Conservation (phyloP, 2,329 filamentous ascomycete species). For the Paraconiothyrium brasiliense region DNA sequence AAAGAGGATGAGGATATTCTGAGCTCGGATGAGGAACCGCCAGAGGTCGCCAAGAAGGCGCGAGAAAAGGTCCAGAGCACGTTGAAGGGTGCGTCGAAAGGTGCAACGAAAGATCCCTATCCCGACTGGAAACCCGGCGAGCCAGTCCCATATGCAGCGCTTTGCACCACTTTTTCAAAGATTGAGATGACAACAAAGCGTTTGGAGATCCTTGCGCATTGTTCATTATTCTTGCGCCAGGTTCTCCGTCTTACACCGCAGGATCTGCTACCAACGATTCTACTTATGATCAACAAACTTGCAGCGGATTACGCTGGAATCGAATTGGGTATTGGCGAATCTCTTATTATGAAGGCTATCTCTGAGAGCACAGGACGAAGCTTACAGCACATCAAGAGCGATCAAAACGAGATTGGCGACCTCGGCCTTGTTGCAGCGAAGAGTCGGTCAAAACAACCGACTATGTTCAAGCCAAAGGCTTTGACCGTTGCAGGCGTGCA, state of each 20-base stretch:
- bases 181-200: conserved; percentile 95
- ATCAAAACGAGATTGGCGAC: conserved; percentile 96
- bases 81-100: conserved; percentile 61
- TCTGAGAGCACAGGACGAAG: conserved; percentile 92
- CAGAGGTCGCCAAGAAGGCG: conserved; percentile 76
- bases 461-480: conserved; percentile 97
- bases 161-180: conserved; percentile 93
- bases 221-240: conserved; percentile 89
- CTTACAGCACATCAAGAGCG: conserved; percentile 87
- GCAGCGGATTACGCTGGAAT: conserved; percentile 96
- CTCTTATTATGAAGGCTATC: conserved; percentile 98
- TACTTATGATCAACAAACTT: conserved; percentile 98
- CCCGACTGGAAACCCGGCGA: conserved; percentile 92
- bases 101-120: conserved; percentile 78
- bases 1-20: conserved; percentile 53
- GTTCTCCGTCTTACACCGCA: conserved; percentile 90
- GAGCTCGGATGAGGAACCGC: conserved; percentile 71
- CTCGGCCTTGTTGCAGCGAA: conserved; percentile 94
- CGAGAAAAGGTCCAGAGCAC: conserved; percentile 83
- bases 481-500: conserved; percentile 88
- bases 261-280: conserved; percentile 86
- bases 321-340: conserved; percentile 97
- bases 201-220: conserved; percentile 86
- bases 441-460: conserved; percentile 92
- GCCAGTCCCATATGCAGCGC: conserved; percentile 91